These are phyloP conservation scores for Trametes polyzona DNA, from an alignment of 1,284 basidiomycete genomes.

Conservation along the genomic window DNA sequence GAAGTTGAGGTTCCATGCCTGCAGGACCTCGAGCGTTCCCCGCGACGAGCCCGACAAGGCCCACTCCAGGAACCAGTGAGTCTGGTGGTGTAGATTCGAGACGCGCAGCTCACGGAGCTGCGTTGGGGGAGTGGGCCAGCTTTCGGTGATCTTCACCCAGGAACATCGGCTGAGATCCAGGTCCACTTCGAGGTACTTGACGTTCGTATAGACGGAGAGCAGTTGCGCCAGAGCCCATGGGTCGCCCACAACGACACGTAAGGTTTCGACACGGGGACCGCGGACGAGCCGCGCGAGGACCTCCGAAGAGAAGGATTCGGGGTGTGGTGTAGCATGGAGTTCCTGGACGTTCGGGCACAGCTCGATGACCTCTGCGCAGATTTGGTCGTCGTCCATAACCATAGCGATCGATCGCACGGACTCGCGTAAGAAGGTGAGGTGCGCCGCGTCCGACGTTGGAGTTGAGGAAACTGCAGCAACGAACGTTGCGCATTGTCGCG, in stretches of 20 bases:
- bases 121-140: not conserved
- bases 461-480: no score
- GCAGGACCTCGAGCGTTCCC: conserved; percentile 1
- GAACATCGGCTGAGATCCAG: no score
- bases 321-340: conserved; percentile 1
- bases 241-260: not conserved
- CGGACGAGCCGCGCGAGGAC: not conserved
- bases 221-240: not conserved
- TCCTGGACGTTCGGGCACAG: conserved; percentile 7
- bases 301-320: conserved; percentile 3
- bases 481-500: no score
- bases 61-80: conserved; percentile 4
- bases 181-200: not conserved
- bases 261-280: not conserved
- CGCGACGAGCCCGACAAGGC: not conserved
- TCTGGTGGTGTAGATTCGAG: not conserved
- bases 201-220: not conserved
- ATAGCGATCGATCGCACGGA: not conserved
- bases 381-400: conserved; percentile 5
- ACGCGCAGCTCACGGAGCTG: conserved; percentile 6
- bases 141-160: no score
- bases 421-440: not conserved
- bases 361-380: conserved; percentile 6
- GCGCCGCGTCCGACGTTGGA: not conserved
- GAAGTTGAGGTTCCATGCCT: not conserved